Conservation (phyloP, 306 rosid species). For the Vigna unguiculata region DNA sequence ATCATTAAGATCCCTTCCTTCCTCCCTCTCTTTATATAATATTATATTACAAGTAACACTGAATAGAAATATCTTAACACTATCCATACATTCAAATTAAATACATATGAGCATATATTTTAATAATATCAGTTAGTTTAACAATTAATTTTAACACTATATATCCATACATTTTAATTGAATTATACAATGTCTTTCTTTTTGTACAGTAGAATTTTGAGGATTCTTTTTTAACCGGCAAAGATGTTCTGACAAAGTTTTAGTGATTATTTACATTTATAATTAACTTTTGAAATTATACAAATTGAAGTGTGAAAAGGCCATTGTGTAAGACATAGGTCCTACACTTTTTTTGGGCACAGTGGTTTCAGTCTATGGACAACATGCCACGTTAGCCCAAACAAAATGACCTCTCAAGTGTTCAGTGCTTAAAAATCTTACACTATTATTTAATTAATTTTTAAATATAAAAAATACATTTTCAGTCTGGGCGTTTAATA, state of each 20-base stretch:
- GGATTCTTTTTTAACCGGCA: background rate
- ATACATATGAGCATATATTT: background rate
- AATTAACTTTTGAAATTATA: background rate
- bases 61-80: no score
- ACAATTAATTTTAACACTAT: background rate
- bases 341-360: background rate
- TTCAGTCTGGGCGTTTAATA: background rate
- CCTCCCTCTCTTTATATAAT: no score
- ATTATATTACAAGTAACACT: no score
- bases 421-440: background rate
- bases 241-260: background rate
- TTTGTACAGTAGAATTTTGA: background rate
- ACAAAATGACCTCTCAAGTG: background rate
- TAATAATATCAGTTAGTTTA: no score
- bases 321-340: background rate
- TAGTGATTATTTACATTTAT: background rate
- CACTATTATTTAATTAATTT: background rate
- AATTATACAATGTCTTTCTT: background rate
- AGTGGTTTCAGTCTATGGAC: background rate
- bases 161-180: background rate
- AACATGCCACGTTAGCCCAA: slow-evolving; percentile 7
- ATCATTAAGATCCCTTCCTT: no score
- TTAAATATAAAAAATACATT: background rate
- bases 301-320: background rate
- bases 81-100: no score